Evolutionary conservation across 805 yeast genomes (phyloP).

Genomic region (Ogataea zsoltii): DNA sequence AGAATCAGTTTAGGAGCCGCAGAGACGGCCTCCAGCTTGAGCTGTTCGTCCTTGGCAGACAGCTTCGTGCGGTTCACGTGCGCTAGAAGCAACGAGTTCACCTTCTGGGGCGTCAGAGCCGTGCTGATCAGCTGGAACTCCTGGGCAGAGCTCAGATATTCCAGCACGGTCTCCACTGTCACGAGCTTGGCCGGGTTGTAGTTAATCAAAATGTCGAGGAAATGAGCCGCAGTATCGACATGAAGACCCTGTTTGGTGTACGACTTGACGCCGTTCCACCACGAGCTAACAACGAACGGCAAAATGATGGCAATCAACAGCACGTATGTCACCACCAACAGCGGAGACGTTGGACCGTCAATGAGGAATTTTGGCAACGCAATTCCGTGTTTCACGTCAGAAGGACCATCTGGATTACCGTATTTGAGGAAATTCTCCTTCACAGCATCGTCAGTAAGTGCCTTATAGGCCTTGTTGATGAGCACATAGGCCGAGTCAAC

Average conservation of each 20-base stretch:
- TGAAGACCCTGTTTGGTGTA: slow-evolving; percentile 83
- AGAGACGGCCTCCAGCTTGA: slow-evolving; percentile 58
- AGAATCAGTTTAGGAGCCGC: slow-evolving; percentile 63
- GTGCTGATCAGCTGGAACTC: slow-evolving; percentile 56
- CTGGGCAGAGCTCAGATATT: slow-evolving; percentile 61
- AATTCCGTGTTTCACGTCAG: slow-evolving; percentile 85
- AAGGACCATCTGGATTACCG: slow-evolving; percentile 99
- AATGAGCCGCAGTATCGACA: slow-evolving; percentile 77
- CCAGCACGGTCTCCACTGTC: slow-evolving; percentile 55
- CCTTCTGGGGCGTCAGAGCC: slow-evolving; percentile 44
- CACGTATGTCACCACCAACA: slow-evolving; percentile 65
- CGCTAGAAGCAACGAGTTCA: slow-evolving; percentile 51
- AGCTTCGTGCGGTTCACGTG: slow-evolving; percentile 56
- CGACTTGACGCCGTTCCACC: slow-evolving; percentile 87
- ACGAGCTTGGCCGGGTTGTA: slow-evolving; percentile 68
- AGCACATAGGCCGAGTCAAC: slow-evolving; percentile 77
- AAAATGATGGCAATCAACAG: slow-evolving; percentile 72
- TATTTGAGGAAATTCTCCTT: slow-evolving; percentile 79
- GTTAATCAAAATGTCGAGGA: slow-evolving; percentile 72
- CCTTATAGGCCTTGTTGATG: slow-evolving; percentile 89
- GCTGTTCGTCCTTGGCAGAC: slow-evolving; percentile 36
- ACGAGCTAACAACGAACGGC: slow-evolving; percentile 77
- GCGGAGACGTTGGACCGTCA: slow-evolving; percentile 72
- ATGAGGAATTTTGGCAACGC: slow-evolving; percentile 92
- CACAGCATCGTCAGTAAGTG: slow-evolving; percentile 86